Percentiles rank a stretch among this genome's conserved stretches.
Evolutionary conservation across 257 asterid genomes (phyloP).

Genomic region (Przewalskia tangutica): DNA sequence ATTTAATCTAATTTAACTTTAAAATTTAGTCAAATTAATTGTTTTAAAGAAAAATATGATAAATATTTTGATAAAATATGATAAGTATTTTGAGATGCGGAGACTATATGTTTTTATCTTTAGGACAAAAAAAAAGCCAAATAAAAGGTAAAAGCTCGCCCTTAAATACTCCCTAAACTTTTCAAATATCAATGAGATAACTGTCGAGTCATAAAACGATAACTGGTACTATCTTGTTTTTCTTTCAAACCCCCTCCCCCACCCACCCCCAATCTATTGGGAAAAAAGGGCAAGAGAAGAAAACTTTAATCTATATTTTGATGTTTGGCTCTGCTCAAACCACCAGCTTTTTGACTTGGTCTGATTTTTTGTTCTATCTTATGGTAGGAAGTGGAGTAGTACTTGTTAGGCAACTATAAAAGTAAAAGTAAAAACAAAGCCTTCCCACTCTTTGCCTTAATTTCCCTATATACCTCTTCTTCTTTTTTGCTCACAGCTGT

Average conservation of each 20-base stretch:
- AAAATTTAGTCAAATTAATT: no score
- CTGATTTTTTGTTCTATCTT: not conserved
- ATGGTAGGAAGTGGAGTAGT: not conserved
- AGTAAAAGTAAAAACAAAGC: not conserved
- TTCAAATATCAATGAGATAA: not conserved
- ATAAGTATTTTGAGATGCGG: no score
- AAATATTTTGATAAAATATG: no score
- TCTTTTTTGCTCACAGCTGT: constrained; percentile 40
- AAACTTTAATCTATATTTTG: not conserved
- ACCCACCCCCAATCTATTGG: no score
- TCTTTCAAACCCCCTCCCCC: no score
- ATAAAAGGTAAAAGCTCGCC: not conserved
- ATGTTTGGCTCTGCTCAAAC: not conserved
- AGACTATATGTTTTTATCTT: no score
- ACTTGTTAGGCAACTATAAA: not conserved
- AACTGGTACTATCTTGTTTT: no score
- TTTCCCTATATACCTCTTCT: not conserved
- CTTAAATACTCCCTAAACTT: not conserved
- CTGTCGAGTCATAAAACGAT: constrained; percentile 22
- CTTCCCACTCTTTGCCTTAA: constrained; percentile 8
- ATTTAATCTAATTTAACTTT: no score
- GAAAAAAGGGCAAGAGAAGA: not conserved
- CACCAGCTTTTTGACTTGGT: constrained; percentile 16
- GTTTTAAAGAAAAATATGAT: no score
- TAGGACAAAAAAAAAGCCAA: no score